Percentiles rank a stretch among this genome's conserved stretches.
phyloP scores from a whole-genome alignment of 306 rosid genomes.

The Quercus ilex region DNA sequence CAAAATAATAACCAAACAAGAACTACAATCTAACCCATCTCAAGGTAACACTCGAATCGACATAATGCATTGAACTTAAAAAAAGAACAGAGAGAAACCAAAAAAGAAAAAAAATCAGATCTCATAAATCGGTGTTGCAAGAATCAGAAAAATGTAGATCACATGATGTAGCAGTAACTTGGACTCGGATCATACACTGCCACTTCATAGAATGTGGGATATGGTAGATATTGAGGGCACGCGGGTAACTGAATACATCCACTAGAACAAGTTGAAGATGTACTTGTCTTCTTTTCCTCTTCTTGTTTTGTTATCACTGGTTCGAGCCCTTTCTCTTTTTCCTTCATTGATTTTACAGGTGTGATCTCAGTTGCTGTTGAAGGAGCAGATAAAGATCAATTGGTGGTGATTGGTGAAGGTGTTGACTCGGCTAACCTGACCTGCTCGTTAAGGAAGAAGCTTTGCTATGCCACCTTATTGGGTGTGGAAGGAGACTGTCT shows the following conservation, averaged over 20 bases:
- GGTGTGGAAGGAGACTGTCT: neutral
- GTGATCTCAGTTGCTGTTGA: constrained; percentile 33
- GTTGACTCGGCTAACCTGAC: constrained; percentile 21
- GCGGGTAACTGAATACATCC: neutral
- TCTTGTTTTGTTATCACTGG: neutral
- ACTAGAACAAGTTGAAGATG: too few relatives aligned
- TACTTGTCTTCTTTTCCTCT: neutral
- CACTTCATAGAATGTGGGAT: neutral
- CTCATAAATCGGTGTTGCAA: neutral
- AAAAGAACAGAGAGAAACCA: neutral
- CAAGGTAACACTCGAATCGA: too few relatives aligned
- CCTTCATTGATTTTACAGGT: constrained; percentile 12
- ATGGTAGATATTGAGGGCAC: neutral
- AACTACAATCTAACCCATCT: too few relatives aligned
- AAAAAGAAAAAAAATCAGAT: neutral
- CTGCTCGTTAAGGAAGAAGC: constrained; percentile 1
- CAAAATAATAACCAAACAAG: too few relatives aligned
- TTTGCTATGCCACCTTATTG: neutral
- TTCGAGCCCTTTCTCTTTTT: neutral
- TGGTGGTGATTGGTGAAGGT: constrained; percentile 22
- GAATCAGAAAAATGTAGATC: neutral
- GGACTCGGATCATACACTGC: neutral
- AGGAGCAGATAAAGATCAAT: constrained; percentile 21
- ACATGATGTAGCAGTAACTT: neutral
- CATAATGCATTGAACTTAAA: neutral